phyloP scores from a whole-genome alignment of 2,329 filamentous ascomycete species.

The Anisogramma anomala region DNA sequence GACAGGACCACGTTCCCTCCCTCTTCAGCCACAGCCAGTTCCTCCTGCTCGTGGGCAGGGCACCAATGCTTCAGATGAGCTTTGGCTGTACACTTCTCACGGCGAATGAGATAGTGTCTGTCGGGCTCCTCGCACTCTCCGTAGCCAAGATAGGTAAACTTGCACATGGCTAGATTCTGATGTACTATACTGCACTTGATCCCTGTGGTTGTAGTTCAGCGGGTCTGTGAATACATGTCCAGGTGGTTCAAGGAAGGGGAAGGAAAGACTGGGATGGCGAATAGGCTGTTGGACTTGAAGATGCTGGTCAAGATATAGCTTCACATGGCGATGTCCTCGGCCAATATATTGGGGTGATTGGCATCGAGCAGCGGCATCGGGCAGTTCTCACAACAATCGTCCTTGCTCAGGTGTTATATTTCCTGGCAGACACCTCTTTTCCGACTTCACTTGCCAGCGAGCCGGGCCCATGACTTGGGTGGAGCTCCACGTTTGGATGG shows the following conservation, averaged over 20 bases:
- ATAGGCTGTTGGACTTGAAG: conserved; percentile 2
- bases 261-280: background rate
- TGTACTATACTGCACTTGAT: background rate
- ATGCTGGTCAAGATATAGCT: conserved; percentile 5
- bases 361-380: conserved; percentile 1
- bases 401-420: conserved; percentile 9
- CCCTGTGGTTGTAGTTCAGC: background rate
- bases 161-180: conserved; percentile 10
- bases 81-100: conserved; percentile 12
- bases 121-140: conserved; percentile 13
- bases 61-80: conserved; percentile 15
- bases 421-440: conserved; percentile 4
- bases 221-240: background rate
- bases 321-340: conserved; percentile 6
- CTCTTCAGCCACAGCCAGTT: conserved; percentile 5
- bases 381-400: conserved; percentile 1
- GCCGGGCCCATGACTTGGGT: background rate
- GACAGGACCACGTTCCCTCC: conserved; percentile 4
- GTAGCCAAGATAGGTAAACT: conserved; percentile 15
- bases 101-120: conserved; percentile 14
- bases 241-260: background rate
- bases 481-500: conserved; percentile 1
- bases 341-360: no score
- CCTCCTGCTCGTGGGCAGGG: conserved; percentile 12
- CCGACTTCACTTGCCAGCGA: conserved; percentile 5